These are phyloP conservation scores for Kwoniella bestiolae DNA, from an alignment of 768 basidiomycete genomes.

Conservation along the genomic window DNA sequence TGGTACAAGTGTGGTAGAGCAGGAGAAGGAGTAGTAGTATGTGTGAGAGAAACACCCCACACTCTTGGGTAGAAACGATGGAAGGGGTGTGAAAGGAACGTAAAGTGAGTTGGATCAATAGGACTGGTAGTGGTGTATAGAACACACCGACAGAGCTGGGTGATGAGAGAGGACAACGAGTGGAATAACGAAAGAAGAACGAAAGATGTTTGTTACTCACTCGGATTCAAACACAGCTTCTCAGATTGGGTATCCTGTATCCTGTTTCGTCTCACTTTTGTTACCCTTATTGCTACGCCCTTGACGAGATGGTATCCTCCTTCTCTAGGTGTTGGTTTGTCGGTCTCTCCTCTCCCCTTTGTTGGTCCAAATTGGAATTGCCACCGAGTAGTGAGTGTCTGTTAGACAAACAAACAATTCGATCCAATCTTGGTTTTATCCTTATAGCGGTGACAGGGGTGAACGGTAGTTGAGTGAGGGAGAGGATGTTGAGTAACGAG, in stretches of 20 bases:
- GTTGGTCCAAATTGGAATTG: conserved; percentile 26
- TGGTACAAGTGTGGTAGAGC: background rate
- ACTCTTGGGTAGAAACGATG: background rate
- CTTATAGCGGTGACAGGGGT: background rate
- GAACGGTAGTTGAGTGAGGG: background rate
- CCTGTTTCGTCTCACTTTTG: background rate
- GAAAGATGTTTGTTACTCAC: conserved; percentile 9
- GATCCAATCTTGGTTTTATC: background rate
- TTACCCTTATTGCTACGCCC: background rate
- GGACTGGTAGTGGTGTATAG: background rate
- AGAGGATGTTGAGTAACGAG: background rate
- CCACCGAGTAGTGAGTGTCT: background rate
- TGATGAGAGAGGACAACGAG: background rate
- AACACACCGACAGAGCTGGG: background rate
- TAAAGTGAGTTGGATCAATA: conserved; percentile 1
- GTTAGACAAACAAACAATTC: background rate
- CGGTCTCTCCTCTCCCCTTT: background rate
- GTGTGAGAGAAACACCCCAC: background rate
- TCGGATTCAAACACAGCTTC: conserved; percentile 7
- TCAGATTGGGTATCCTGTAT: background rate
- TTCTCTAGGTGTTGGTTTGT: background rate
- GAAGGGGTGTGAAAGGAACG: conserved; percentile 7
- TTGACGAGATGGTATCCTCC: background rate
- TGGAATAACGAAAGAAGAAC: background rate
- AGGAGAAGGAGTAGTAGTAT: background rate